phyloP scores from a whole-genome alignment of 305 asterid genomes.

The Solanum chacoense region DNA sequence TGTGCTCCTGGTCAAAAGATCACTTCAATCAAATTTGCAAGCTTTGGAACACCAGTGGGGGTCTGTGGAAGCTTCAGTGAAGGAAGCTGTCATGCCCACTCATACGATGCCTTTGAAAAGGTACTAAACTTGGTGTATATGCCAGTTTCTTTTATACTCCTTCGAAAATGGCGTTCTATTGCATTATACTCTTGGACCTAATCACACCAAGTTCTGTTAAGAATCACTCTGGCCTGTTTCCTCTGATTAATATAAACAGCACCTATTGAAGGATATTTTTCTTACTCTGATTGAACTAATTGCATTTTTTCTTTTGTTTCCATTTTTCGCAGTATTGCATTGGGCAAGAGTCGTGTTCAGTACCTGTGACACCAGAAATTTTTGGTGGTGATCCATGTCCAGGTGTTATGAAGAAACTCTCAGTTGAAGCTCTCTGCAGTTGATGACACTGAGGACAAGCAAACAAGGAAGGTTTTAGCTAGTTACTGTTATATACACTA shows the following conservation, averaged over 20 bases:
- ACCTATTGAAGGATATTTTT: not conserved
- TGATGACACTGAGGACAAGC: constrained; percentile 11
- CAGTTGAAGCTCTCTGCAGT: constrained; percentile 84
- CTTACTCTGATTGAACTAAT: not conserved
- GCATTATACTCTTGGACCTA: not conserved
- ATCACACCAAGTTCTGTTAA: not conserved
- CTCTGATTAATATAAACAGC: not conserved
- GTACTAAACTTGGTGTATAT: constrained; percentile 18
- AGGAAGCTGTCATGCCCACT: constrained; percentile 78
- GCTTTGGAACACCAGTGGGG: constrained; percentile 90
- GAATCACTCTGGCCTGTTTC: not conserved
- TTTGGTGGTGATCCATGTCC: constrained; percentile 97
- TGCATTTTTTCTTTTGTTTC: not conserved
- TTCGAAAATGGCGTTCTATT: not conserved
- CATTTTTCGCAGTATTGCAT: constrained; percentile 51
- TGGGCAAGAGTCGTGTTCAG: constrained; percentile 63
- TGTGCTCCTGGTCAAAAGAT: constrained; percentile 68
- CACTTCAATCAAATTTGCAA: constrained; percentile 78
- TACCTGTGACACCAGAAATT: constrained; percentile 71
- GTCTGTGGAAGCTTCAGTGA: constrained; percentile 59
- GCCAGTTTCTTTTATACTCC: not conserved
- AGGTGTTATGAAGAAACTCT: constrained; percentile 72
- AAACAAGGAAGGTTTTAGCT: not conserved
- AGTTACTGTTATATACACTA: not conserved
- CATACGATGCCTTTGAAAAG: constrained; percentile 72